Percentiles rank a stretch among this genome's conserved stretches.
Evolutionary conservation across 495 filamentous ascomycete species (phyloP).

Genomic region (Penicillium longicatenatum): DNA sequence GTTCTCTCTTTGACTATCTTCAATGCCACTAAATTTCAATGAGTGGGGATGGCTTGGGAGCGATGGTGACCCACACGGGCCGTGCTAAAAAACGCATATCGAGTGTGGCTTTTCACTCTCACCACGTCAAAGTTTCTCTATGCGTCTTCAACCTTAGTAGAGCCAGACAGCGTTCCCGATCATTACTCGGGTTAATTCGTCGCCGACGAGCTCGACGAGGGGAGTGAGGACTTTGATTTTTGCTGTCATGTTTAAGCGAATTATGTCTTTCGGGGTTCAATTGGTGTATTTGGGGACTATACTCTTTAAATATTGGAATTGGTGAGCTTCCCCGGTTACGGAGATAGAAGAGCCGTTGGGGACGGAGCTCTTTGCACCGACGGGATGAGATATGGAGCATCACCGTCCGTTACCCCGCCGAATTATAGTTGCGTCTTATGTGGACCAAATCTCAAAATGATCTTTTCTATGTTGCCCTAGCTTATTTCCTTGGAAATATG

Average conservation of each 20-base stretch:
- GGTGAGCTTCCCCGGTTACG: no score
- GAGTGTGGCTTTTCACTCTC: neutral
- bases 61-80: neutral
- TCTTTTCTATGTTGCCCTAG: no score
- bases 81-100: neutral
- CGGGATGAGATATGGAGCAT: neutral
- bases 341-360: neutral
- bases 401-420: neutral
- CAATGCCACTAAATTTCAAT: neutral
- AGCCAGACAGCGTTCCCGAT: no score
- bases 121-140: no score
- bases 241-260: neutral
- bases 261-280: no score
- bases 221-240: neutral
- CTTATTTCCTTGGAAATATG: no score
- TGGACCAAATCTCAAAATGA: neutral
- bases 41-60: neutral
- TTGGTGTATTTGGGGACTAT: neutral
- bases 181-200: neutral
- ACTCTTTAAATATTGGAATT: neutral
- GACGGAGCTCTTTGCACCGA: neutral
- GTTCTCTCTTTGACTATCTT: neutral
- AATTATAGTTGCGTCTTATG: neutral
- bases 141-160: no score
- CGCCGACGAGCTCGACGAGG: neutral